These are phyloP conservation scores for Verticillium tricorpus DNA, from an alignment of 2,329 filamentous ascomycete genomes.

Conservation along the genomic window DNA sequence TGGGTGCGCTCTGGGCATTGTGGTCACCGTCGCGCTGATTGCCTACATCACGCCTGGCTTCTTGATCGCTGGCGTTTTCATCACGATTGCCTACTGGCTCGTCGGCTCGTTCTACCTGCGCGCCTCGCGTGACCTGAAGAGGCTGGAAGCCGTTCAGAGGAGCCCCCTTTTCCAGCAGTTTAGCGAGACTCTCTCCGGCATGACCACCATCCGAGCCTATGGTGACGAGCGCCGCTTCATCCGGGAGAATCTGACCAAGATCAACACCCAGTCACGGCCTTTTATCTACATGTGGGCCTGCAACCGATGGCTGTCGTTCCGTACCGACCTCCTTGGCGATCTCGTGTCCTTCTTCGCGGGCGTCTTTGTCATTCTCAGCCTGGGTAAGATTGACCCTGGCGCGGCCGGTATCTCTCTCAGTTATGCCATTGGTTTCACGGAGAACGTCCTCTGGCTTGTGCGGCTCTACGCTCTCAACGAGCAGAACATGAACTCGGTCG, in stretches of 20 bases:
- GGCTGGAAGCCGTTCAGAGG: constrained; percentile 87
- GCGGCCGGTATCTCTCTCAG: constrained; percentile 90
- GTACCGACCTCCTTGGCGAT: constrained; percentile 86
- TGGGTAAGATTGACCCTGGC: constrained; percentile 81
- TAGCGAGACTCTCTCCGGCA: constrained; percentile 88
- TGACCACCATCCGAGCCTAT: constrained; percentile 95
- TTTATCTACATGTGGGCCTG: constrained; percentile 97
- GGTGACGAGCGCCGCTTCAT: constrained; percentile 92
- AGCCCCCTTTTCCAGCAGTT: constrained; percentile 98
- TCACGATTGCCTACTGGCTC: constrained; percentile 74
- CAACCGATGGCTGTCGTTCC: constrained; percentile 93
- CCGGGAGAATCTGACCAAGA: constrained; percentile 78
- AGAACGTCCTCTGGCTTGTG: constrained; percentile 95
- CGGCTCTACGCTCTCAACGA: constrained; percentile 92
- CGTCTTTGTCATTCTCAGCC: constrained; percentile 79
- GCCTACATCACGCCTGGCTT: constrained; percentile 87
- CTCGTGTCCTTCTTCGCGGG: constrained; percentile 91
- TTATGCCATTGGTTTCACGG: constrained; percentile 94
- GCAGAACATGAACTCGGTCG: constrained; percentile 99
- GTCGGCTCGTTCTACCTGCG: constrained; percentile 86
- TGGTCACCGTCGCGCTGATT: constrained; percentile 86
- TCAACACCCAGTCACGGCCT: constrained; percentile 87
- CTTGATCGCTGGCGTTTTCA: constrained; percentile 80
- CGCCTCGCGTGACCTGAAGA: constrained; percentile 91
- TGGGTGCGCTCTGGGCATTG: constrained; percentile 59